Base-by-base conservation (phyloP, 176 grass and related monocot genomes). In the Aegilops umbellulata region DNA sequence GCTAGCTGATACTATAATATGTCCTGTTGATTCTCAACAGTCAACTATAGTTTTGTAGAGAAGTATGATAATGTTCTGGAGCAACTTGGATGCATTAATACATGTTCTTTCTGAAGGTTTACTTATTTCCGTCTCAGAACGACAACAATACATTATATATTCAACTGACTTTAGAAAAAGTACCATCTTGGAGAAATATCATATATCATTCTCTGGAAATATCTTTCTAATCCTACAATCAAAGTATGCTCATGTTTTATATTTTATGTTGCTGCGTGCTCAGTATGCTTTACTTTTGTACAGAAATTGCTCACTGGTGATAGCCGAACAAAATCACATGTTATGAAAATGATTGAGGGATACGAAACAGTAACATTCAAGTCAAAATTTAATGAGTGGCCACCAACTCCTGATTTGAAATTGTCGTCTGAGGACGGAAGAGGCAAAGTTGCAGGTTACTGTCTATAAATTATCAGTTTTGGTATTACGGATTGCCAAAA, bases 361-460 rank as follows among this genome's bases (percentile, higher is more conserved):
- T 99, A 93, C 5, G 94, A 99, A 90, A 92, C 90, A 46, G 83
- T 94, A 65, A 85, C 80, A 69, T 99, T 96, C 66, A 95, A 93
- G 79, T 94, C 97, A 86, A 96, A 93, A 69, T 99, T 99, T 86
- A 86, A 84, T 23, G 87, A 91, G 78, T 99, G 97, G 97, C 76
- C 97, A 85, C 80, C 91, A 30, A 92, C 90, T 63, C 88, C 92
- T 90, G 94, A 99, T 27, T 84, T 99, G 76, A 91, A 91, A 89
- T 81, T 94, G 57, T 94, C 89, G 22, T 89, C 94, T 58, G 94
- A 93, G 87, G 97, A 99, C 82, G 91, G 97, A 77, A 94, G 97
- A 88, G 94, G 97, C 82, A 99, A 99, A 93, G 94, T 99, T 90
- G 94, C 97, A 96, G 94, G 97, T 99, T 76, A 71, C 12, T 86